phyloP scores from a whole-genome alignment of 2,329 filamentous ascomycete genomes.

The Neoarthrinium moseri region DNA sequence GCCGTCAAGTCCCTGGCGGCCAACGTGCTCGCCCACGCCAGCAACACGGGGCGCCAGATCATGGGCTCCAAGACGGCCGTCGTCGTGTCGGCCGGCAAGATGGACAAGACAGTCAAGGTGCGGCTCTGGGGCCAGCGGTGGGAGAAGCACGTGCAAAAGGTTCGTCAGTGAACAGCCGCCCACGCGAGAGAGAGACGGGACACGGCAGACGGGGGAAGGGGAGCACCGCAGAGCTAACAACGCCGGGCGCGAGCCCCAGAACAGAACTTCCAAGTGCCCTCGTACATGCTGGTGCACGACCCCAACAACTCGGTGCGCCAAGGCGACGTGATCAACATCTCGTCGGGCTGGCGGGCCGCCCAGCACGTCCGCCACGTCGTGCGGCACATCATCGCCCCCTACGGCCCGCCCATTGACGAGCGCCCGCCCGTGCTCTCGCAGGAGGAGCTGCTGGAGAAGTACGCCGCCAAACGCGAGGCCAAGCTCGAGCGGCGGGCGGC shows the following conservation, averaged over 20 bases:
- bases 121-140: conserved; percentile 69
- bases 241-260: not conserved
- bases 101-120: conserved; percentile 79
- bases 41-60: conserved; percentile 40
- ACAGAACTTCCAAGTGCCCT: conserved; percentile 63
- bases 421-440: conserved; percentile 65
- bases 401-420: conserved; percentile 59
- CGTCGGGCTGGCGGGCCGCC: conserved; percentile 62
- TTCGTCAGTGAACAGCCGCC: conserved; percentile 33
- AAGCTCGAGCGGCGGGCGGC: conserved; percentile 37
- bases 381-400: conserved; percentile 70
- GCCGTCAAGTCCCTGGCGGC: conserved; percentile 13
- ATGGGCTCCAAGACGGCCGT: conserved; percentile 58
- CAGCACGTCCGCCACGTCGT: conserved; percentile 73
- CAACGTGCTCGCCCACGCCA: conserved; percentile 22
- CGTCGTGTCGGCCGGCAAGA: conserved; percentile 74
- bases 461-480: conserved; percentile 42
- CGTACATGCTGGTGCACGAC: conserved; percentile 73
- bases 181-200: not conserved
- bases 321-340: conserved; percentile 74
- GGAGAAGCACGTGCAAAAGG: conserved; percentile 73
- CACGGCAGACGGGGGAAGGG: not conserved
- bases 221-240: not conserved
- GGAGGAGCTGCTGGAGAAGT: conserved; percentile 53
- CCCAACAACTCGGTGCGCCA: conserved; percentile 69